phyloP scores from a whole-genome alignment of 176 grass and related monocot species.

The Eleusine indica region DNA sequence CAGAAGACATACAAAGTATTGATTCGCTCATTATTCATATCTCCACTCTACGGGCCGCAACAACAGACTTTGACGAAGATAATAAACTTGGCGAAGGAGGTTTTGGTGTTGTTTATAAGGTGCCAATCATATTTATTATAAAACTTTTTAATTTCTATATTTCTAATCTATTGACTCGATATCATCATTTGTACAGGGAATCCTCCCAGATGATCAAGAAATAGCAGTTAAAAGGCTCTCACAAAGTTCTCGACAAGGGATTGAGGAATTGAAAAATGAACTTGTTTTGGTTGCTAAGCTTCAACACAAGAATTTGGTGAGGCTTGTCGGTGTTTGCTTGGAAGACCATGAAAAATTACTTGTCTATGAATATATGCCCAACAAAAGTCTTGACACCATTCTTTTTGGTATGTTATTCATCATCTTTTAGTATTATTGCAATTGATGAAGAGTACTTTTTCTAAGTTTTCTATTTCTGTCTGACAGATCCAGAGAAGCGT shows the following conservation, averaged over 20 bases:
- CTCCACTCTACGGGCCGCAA: slow-evolving; percentile 41
- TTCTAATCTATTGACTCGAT: background rate
- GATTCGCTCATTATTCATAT: slow-evolving; percentile 38
- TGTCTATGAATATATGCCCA: slow-evolving; percentile 66
- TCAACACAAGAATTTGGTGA: slow-evolving; percentile 86
- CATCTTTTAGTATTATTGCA: slow-evolving; percentile 7
- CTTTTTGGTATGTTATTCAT: slow-evolving; percentile 59
- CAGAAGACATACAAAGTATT: background rate
- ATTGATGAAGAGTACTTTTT: slow-evolving; percentile 27
- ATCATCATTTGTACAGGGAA: slow-evolving; percentile 49
- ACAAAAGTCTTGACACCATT: slow-evolving; percentile 82
- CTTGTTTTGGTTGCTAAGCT: slow-evolving; percentile 76
- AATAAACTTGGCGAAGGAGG: slow-evolving; percentile 75
- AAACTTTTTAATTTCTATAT: background rate
- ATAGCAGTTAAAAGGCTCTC: slow-evolving; percentile 68
- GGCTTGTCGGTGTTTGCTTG: slow-evolving; percentile 74
- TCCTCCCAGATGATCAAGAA: slow-evolving; percentile 49
- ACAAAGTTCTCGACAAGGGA: slow-evolving; percentile 65
- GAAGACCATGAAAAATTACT: slow-evolving; percentile 73
- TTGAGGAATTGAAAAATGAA: slow-evolving; percentile 66
- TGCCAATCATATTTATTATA: background rate
- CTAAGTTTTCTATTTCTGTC: slow-evolving; percentile 4
- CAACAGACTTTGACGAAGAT: slow-evolving; percentile 48
- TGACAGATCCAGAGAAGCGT: slow-evolving; percentile 48
- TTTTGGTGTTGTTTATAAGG: slow-evolving; percentile 61